Evolutionary conservation across 805 yeast species (phyloP).

Genomic region (Henningerozyma blattae): DNA sequence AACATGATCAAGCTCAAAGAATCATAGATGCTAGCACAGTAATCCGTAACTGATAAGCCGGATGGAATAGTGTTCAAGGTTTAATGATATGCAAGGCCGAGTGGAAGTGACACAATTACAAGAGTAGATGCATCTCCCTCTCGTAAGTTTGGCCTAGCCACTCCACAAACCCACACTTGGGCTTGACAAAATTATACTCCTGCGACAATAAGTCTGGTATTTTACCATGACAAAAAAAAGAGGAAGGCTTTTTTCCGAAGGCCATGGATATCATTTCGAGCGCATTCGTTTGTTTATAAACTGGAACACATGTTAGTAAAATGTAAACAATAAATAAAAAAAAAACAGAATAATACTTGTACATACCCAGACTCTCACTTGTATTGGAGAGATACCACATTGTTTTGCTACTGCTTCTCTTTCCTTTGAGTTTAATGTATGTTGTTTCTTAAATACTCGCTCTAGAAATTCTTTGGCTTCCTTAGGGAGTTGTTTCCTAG

Average conservation of each 20-base stretch:
- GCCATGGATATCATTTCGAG: constrained; percentile 15
- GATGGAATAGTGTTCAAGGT: too few relatives aligned
- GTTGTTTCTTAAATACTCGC: constrained; percentile 11
- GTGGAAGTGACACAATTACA: too few relatives aligned
- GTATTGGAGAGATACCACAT: constrained; percentile 13
- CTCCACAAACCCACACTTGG: constrained; percentile 24
- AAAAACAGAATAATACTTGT: too few relatives aligned
- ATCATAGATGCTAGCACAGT: too few relatives aligned
- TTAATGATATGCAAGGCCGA: too few relatives aligned
- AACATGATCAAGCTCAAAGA: too few relatives aligned
- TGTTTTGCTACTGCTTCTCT: constrained; percentile 12
- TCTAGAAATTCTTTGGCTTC: constrained; percentile 9
- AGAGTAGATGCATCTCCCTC: too few relatives aligned
- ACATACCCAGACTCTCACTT: constrained; percentile 19
- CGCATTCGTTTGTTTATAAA: constrained; percentile 1
- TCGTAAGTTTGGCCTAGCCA: constrained; percentile 29
- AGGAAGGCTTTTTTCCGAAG: constrained; percentile 17
- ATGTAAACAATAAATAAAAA: neutral
- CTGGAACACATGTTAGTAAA: neutral
- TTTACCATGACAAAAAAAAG: constrained; percentile 7
- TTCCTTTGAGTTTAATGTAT: constrained; percentile 14
- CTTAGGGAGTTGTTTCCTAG: too few relatives aligned
- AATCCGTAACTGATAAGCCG: too few relatives aligned
- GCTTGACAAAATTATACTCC: constrained; percentile 19
- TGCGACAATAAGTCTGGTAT: constrained; percentile 14